Evolutionary conservation across 805 yeast genomes (phyloP), one percentile per base, ranked within the genome.

Genomic region (Peterozyma toletana): DNA sequence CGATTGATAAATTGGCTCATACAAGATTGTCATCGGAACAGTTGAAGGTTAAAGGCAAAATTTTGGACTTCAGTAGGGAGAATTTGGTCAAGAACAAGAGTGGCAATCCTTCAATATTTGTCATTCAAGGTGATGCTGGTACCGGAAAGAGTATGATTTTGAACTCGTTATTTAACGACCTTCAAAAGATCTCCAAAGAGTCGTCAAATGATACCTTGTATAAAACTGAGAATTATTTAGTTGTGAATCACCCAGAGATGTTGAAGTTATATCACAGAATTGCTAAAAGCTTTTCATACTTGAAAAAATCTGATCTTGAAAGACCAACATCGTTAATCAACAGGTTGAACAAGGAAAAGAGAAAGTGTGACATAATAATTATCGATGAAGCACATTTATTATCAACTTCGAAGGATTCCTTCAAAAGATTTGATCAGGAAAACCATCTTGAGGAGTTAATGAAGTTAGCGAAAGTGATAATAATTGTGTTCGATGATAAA

Each of bases 101-200:
- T 2, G 48, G 45, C 29, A 49, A 43, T 34, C 55, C 70, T 1
- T 56, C 70, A 0, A 58, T 67, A 49, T 70, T 62, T 50, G 67
- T 69, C 1, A 67, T 71, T 40, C 63, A 68, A 47, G 76, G 76
- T 40, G 73, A 68, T 54, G 75, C 75, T 5, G 76, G 76, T 18
- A 71, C 76, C 0, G 76, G 76, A 11, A 71, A 70, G 48, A 63
- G 70, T 13, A 74, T 67, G 2, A 59, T 70, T 9, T 50, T 70
- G 43, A 70, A 71, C 43, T 53, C 72, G 6, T 39, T 71, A 21
- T 69, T 71, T 51, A 68, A 70, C 44, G 71, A 68, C 13, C 57
- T 70, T 13, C 75, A 70, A 47, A 57, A 50, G 35, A 21, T 21
- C 7, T 21, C 27, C 27, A 21, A 21, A 7, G 27, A 21, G 7